phyloP scores from a whole-genome alignment of 768 basidiomycete genomes.

The Phylloporus sp. region DNA sequence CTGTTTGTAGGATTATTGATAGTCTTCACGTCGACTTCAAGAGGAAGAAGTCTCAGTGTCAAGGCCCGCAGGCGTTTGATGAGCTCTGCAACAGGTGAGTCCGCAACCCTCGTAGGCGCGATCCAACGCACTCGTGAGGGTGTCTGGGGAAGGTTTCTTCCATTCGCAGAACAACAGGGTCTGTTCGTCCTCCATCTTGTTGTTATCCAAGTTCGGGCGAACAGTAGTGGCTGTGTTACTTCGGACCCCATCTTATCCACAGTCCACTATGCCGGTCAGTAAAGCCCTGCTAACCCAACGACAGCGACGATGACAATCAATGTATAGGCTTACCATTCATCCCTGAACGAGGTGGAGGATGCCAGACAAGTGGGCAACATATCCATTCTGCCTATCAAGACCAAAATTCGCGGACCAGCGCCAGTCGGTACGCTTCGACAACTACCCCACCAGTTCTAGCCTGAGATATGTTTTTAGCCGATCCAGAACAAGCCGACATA shows the following conservation, averaged over 20 bases:
- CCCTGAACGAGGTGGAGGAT: slow-evolving; percentile 83
- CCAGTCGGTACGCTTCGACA: slow-evolving; percentile 54
- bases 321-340: slow-evolving; percentile 89
- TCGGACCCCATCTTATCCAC: slow-evolving; percentile 27
- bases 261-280: slow-evolving; percentile 51
- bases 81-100: slow-evolving; percentile 50
- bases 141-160: slow-evolving; percentile 61
- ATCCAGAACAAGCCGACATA: slow-evolving; percentile 78
- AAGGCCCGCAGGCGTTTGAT: slow-evolving; percentile 76
- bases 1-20: slow-evolving; percentile 78
- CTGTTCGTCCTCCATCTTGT: slow-evolving; percentile 36
- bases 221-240: slow-evolving; percentile 10
- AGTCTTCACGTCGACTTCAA: slow-evolving; percentile 65
- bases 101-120: neutral
- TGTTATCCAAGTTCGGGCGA: neutral
- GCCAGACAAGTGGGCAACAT: slow-evolving; percentile 86
- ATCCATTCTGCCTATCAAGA: slow-evolving; percentile 85
- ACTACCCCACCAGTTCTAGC: slow-evolving; percentile 7
- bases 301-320: neutral
- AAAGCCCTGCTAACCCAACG: neutral
- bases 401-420: slow-evolving; percentile 89
- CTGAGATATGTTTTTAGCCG: slow-evolving; percentile 47
- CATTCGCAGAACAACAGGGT: slow-evolving; percentile 42
- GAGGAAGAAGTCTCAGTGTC: slow-evolving; percentile 70
- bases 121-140: slow-evolving; percentile 61